Base-by-base conservation (phyloP, 805 yeast genomes). In the Sugiyamaella chiloensis region DNA sequence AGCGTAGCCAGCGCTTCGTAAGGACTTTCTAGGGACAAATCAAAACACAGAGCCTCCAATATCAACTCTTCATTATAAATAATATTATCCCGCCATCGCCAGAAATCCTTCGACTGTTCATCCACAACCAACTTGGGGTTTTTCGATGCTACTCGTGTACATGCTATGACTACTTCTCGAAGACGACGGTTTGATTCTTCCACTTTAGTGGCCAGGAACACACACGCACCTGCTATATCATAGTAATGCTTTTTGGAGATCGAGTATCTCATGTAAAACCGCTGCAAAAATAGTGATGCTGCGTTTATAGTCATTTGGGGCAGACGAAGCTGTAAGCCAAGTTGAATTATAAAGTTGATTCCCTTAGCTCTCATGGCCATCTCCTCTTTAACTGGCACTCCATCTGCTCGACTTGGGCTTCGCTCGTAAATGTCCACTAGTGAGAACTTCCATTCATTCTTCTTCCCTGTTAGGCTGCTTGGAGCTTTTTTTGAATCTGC, bases 151-250 rank as follows among this genome's bases (percentile, higher is more conserved):
- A 71, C 67, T 40, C 67, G 66, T 3, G 79, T 75, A 54, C 79
- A 73, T 4, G 70, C 68, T n/a, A 69, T 66, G 17, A 76, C 78
- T 3, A 79, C 68, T 45, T 78, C 81, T 34, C 71, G 60, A 24
- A 78, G 59, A 31, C 71, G 60, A 24, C 83, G 65, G 27, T 73
- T 68, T 24, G 78, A 68, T 47, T 78, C 83, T 45, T 78, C 80
- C 5, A 76, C 70, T 51, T 78, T 78, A 46, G 78, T 68, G 3
- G 81, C 81, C 21, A 78, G 61, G 53, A 78, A 78, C 14, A 79
- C 53, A 24, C 75, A 61, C 2, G 80, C 70, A 1, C 78, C 79
- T 0, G 73, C 81, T 5, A 73, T 65, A 49, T 79, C 79, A 52
- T 72, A 79, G 44, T 72, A 71, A 50, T 76, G 81, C 51, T 64